A percentile compares a stretch with the other conserved stretches of the same genome.
Conservation (phyloP, 139 green algal species). For the Chlamydomonas sp. region DNA sequence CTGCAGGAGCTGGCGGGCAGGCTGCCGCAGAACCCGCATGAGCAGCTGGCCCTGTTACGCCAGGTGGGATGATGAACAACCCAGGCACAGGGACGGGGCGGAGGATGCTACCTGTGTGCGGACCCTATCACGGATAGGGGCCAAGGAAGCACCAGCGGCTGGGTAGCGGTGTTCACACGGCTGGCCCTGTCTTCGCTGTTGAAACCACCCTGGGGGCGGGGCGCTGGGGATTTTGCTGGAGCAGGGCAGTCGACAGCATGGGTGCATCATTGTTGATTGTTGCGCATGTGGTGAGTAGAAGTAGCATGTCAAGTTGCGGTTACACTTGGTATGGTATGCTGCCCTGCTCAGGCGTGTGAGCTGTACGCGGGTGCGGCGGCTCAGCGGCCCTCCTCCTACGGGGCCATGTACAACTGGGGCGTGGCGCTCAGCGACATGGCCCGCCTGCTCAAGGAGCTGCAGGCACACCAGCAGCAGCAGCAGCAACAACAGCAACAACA, state of each 20-base stretch:
- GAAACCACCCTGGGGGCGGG: too few species aligned
- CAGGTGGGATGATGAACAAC: constrained; percentile 29
- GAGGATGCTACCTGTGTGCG: too few species aligned
- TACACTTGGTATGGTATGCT: neutral
- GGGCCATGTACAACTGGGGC: constrained; percentile 83
- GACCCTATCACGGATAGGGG: too few species aligned
- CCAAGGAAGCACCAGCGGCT: neutral
- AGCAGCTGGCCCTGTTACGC: constrained; percentile 45
- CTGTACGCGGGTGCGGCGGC: constrained; percentile 60
- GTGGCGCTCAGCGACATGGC: constrained; percentile 82
- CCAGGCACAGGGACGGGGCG: too few species aligned
- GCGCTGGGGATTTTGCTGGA: neutral
- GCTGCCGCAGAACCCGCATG: constrained; percentile 5
- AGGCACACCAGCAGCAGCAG: neutral
- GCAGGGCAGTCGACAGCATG: neutral
- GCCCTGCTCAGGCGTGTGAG: constrained; percentile 62
- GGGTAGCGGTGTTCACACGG: neutral
- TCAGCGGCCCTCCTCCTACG: constrained; percentile 47
- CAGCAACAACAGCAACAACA: too few species aligned
- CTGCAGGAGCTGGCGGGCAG: constrained; percentile 72
- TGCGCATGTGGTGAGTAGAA: neutral
- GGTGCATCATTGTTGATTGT: neutral
- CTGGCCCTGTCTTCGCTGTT: neutral
- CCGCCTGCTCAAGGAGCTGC: constrained; percentile 12
- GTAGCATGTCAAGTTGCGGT: neutral